phyloP scores from a whole-genome alignment of 257 asterid genomes.

The Salvia splendens region DNA sequence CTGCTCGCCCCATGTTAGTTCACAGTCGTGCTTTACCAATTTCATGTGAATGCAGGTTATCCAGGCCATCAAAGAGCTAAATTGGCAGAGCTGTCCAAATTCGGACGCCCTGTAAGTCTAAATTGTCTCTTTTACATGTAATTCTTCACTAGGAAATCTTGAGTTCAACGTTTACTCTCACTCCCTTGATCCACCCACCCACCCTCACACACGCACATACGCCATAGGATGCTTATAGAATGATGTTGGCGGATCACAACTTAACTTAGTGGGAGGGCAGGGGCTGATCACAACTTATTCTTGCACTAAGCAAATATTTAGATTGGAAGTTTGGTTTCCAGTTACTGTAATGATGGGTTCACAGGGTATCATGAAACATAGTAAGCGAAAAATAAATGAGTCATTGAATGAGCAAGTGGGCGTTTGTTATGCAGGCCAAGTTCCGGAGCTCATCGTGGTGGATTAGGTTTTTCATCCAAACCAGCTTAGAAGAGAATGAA shows the following conservation, averaged over 20 bases:
- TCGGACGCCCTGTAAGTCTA: slow-evolving; percentile 83
- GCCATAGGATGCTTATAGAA: slow-evolving; percentile 19
- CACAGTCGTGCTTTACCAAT: neutral
- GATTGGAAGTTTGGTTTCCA: too few relatives aligned
- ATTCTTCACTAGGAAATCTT: neutral
- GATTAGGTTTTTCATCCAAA: slow-evolving; percentile 71
- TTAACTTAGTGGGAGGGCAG: too few relatives aligned
- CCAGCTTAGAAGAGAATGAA: slow-evolving; percentile 76
- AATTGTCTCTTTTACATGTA: slow-evolving; percentile 8
- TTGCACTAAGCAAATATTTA: neutral
- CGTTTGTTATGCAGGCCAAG: slow-evolving; percentile 60
- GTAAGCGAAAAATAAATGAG: too few relatives aligned
- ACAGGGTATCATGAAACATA: neutral
- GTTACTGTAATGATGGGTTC: neutral
- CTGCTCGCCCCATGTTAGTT: slow-evolving; percentile 1
- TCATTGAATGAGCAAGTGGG: neutral
- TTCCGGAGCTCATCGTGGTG: slow-evolving; percentile 88
- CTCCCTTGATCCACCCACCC: neutral
- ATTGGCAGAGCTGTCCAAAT: slow-evolving; percentile 79
- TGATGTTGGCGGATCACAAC: neutral
- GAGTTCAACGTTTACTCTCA: neutral
- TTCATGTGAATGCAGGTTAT: slow-evolving; percentile 51
- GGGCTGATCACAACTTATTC: neutral
- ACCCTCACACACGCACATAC: neutral
- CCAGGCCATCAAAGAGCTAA: slow-evolving; percentile 84